phyloP scores from a whole-genome alignment of 352 stramenopile genomes.

The Phytophthora pini region DNA sequence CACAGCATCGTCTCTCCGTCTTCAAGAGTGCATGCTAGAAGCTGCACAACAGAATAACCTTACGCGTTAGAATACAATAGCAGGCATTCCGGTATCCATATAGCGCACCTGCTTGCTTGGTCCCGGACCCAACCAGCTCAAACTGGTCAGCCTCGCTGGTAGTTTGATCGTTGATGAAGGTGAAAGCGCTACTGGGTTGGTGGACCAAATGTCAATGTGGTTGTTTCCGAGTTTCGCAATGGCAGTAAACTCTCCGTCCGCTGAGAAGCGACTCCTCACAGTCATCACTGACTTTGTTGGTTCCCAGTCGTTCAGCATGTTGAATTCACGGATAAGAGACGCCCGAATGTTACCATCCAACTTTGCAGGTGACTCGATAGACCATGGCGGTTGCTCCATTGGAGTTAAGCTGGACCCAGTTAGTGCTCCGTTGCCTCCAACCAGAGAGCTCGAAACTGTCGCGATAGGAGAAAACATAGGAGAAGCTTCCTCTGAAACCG shows the following conservation, averaged over 20 bases:
- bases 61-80: not conserved
- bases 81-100: not conserved
- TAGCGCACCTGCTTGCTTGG: slow-evolving; percentile 39
- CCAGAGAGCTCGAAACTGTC: slow-evolving; percentile 5
- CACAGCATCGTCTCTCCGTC: slow-evolving; percentile 38
- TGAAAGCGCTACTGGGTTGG: slow-evolving; percentile 34
- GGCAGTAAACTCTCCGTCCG: slow-evolving; percentile 45
- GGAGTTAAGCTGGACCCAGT: slow-evolving; percentile 15
- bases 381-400: slow-evolving; percentile 19
- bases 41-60: slow-evolving; percentile 17
- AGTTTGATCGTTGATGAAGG: slow-evolving; percentile 37
- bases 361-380: slow-evolving; percentile 9
- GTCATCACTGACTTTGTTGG: slow-evolving; percentile 40
- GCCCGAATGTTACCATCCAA: slow-evolving; percentile 7
- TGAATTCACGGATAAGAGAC: slow-evolving; percentile 49
- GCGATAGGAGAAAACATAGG: slow-evolving; percentile 38
- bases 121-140: slow-evolving; percentile 41
- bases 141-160: slow-evolving; percentile 27
- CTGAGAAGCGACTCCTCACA: slow-evolving; percentile 42
- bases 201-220: slow-evolving; percentile 54
- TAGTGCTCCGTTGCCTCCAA: slow-evolving; percentile 3
- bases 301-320: slow-evolving; percentile 47
- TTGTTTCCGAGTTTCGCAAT: slow-evolving; percentile 45
- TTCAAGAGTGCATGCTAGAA: slow-evolving; percentile 41
- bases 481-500: slow-evolving; percentile 14